phyloP scores from a whole-genome alignment of 106 monocot species.

The Platanthera guangdongensis region DNA sequence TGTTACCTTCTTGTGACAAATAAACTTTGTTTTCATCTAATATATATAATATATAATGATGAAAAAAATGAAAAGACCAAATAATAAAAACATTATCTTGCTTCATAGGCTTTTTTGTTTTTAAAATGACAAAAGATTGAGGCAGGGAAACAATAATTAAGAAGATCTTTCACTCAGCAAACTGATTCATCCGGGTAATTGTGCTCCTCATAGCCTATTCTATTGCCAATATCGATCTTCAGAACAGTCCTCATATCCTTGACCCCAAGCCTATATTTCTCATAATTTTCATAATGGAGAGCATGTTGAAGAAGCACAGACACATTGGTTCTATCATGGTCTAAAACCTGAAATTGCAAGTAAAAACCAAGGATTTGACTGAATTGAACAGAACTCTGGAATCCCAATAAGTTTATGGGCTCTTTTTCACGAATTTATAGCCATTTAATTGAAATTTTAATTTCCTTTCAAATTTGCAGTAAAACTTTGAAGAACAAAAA shows the following conservation, averaged over 20 bases:
- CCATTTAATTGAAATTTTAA: too few species aligned
- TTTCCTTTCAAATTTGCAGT: too few species aligned
- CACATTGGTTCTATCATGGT: slow-evolving; percentile 63
- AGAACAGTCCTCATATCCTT: slow-evolving; percentile 78
- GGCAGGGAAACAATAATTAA: not conserved
- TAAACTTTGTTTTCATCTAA: too few species aligned
- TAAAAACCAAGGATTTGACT: not conserved
- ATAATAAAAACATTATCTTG: too few species aligned
- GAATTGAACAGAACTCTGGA: not conserved
- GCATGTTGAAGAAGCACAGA: slow-evolving; percentile 90
- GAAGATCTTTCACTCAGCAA: slow-evolving; percentile 48
- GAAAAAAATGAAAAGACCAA: too few species aligned
- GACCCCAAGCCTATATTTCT: slow-evolving; percentile 82
- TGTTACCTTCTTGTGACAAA: too few species aligned
- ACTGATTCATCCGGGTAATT: slow-evolving; percentile 72
- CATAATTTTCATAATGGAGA: slow-evolving; percentile 78
- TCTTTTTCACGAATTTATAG: not conserved
- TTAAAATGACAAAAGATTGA: slow-evolving; percentile 1
- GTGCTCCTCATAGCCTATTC: slow-evolving; percentile 73
- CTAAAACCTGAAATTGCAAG: slow-evolving; percentile 51
- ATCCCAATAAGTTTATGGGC: not conserved
- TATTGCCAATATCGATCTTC: slow-evolving; percentile 80
- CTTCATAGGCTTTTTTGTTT: too few species aligned
- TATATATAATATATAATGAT: too few species aligned
- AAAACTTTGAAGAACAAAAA: too few species aligned